Percentiles rank a stretch among this genome's conserved stretches.
phyloP scores from a whole-genome alignment of 257 asterid species.

The Nyctanthes arbortristis region DNA sequence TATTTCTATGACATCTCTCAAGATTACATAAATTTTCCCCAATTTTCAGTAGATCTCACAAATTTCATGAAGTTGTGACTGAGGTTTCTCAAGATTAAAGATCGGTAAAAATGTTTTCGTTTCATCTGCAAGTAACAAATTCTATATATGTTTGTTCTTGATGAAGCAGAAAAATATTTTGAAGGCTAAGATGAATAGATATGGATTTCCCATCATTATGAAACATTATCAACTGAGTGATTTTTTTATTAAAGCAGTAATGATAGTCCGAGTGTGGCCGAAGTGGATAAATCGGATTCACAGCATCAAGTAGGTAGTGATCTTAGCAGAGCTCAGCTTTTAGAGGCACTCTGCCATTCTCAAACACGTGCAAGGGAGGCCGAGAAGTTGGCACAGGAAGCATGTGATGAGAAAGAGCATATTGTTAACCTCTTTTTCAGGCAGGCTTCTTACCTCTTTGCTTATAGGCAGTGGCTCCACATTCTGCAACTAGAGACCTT shows the following conservation, averaged over 20 bases:
- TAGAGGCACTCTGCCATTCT: slow-evolving; percentile 74
- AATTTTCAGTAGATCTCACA: background rate
- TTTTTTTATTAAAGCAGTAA: slow-evolving; percentile 29
- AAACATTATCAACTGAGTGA: background rate
- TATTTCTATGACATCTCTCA: background rate
- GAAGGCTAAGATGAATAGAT: background rate
- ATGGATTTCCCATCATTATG: background rate
- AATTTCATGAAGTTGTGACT: background rate
- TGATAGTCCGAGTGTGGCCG: slow-evolving; percentile 20
- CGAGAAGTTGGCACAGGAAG: slow-evolving; percentile 63
- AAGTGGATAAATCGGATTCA: slow-evolving; percentile 30
- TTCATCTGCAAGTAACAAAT: background rate
- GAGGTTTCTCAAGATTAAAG: background rate
- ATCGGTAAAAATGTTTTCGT: background rate
- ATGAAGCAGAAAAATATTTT: background rate
- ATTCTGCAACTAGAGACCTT: slow-evolving; percentile 57
- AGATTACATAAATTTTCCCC: background rate
- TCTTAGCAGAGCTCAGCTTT: slow-evolving; percentile 48
- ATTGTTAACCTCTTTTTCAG: slow-evolving; percentile 55
- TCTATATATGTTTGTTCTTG: background rate
- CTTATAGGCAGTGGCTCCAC: slow-evolving; percentile 64
- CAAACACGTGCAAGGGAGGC: slow-evolving; percentile 79
- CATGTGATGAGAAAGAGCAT: slow-evolving; percentile 58
- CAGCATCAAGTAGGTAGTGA: slow-evolving; percentile 19
- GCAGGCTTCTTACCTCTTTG: slow-evolving; percentile 65